A percentile compares a stretch with the other conserved stretches of the same genome.
Evolutionary conservation across 352 stramenopile genomes (phyloP).

Genomic region (Pythium guiyangense): DNA sequence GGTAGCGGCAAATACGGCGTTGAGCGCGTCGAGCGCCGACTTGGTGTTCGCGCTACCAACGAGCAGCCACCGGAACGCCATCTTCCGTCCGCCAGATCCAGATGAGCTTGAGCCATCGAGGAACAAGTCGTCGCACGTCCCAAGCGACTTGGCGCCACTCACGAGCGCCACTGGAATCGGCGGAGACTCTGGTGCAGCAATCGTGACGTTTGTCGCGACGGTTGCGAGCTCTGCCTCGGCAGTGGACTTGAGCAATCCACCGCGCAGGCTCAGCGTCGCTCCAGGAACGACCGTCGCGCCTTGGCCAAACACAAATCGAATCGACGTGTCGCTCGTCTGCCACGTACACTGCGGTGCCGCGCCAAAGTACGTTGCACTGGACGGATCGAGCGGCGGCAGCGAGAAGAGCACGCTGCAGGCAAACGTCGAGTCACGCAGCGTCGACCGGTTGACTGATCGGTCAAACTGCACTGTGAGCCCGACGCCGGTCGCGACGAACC

Average conservation of each 20-base stretch:
- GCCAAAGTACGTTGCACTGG: slow-evolving; percentile 34
- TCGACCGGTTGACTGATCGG: slow-evolving; percentile 32
- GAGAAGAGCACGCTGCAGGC: slow-evolving; percentile 53
- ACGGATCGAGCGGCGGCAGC: slow-evolving; percentile 19
- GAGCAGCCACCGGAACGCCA: slow-evolving; percentile 53
- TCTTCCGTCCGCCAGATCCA: slow-evolving; percentile 46
- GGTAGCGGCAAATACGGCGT: slow-evolving; percentile 20
- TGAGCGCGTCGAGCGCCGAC: slow-evolving; percentile 17
- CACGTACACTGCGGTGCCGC: slow-evolving; percentile 32
- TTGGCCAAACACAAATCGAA: slow-evolving; percentile 46
- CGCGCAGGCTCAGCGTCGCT: slow-evolving; percentile 27
- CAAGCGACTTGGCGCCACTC: slow-evolving; percentile 40
- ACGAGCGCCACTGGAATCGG: slow-evolving; percentile 39
- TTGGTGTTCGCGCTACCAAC: slow-evolving; percentile 15
- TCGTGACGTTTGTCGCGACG: slow-evolving; percentile 18
- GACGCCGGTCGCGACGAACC: slow-evolving; percentile 47
- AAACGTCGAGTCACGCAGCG: slow-evolving; percentile 29
- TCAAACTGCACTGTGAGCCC: slow-evolving; percentile 45
- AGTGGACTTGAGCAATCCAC: slow-evolving; percentile 49
- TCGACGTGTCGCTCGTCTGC: slow-evolving; percentile 33
- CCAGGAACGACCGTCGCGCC: slow-evolving; percentile 36
- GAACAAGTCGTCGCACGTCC: slow-evolving; percentile 53
- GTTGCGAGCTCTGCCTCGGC: slow-evolving; percentile 33
- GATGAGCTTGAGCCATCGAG: slow-evolving; percentile 50
- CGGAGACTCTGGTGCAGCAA: slow-evolving; percentile 32